These are phyloP conservation scores for Aquilaria yunnanensis DNA, from an alignment of 345 rosid species.

Conservation along the genomic window DNA sequence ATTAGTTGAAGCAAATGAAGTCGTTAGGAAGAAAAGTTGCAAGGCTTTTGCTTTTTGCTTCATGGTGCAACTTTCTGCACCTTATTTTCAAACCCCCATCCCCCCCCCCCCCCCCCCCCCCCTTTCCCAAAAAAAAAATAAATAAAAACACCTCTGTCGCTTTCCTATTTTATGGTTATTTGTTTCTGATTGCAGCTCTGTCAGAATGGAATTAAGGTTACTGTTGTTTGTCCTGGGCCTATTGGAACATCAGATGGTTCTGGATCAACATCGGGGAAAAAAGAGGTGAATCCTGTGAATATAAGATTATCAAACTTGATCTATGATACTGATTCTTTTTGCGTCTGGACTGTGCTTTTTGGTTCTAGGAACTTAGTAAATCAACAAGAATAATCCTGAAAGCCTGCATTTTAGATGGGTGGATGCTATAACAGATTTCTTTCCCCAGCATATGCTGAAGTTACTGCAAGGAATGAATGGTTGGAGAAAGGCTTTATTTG, in stretches of 20 bases:
- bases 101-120: slow-evolving; percentile 1
- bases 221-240: slow-evolving; percentile 95
- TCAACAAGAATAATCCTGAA: no score
- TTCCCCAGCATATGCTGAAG: slow-evolving; percentile 1
- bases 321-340: no score
- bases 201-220: slow-evolving; percentile 84
- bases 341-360: no score
- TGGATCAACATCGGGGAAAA: slow-evolving; percentile 46
- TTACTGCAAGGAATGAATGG: neutral
- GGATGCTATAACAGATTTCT: neutral
- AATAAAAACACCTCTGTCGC: neutral
- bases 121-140: neutral
- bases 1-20: no score
- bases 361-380: no score
- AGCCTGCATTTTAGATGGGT: neutral
- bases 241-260: slow-evolving; percentile 58
- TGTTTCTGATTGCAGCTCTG: slow-evolving; percentile 44
- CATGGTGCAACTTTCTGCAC: neutral
- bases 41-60: no score
- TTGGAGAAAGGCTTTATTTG: neutral
- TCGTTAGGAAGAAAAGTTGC: neutral
- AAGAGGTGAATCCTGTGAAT: slow-evolving; percentile 37
- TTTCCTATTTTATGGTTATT: neutral
- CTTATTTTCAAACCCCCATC: neutral
- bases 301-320: neutral